Base-by-base conservation (phyloP, 441 rosid species). In the Macaranga tanarius region DNA sequence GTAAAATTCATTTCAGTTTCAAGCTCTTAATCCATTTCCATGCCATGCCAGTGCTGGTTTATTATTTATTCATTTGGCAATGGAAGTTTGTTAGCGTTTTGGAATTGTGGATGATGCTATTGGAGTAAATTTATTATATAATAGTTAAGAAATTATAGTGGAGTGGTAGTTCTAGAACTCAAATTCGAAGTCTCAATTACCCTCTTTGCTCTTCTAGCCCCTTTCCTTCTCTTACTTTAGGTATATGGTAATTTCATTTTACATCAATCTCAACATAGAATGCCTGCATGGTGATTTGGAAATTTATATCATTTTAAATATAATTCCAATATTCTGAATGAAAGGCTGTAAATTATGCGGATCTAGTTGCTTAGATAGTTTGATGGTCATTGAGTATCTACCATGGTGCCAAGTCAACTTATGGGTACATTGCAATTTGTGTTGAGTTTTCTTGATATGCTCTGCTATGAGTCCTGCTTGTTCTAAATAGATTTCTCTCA, bases 121-220 rank as follows among this genome's bases (percentile, higher is more conserved):
- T n/a, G 56, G 48, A 34, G 38, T n/a, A 19, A 58, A 4, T 45
- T 73, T 31, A 47, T 25, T 28, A 65, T 23, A 4, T 10, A 60
- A 28, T 56, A 23, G 15, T 28, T 20, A 26, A 73, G 55, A 64
- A 25, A 17, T 55, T 58, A 50, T 40, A 40, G 68, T 71, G 61
- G 56, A 31, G 8, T 16, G 38, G n/a, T 60, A 48, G 59, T 65
- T 31, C 9, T 56, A 65, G 40, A 52, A 25, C 66, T 15, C 44
- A 2, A 66, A 52, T 74, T 31, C 19, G 7, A 66, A 10, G n/a
- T 58, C 55, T 20, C 25, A 8, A 17, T 17, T 7, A 40, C 11
- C 25, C 56, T 47, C 65, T 9, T 66, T 56, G 44, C 66, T 73
- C 38, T 55, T 59, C 31, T 28, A 64, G 52, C 45, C 13, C 20